Percentiles rank a stretch among this genome's conserved stretches.
Conservation (phyloP, 768 basidiomycete genomes). For the Tricholoma matsutake region DNA sequence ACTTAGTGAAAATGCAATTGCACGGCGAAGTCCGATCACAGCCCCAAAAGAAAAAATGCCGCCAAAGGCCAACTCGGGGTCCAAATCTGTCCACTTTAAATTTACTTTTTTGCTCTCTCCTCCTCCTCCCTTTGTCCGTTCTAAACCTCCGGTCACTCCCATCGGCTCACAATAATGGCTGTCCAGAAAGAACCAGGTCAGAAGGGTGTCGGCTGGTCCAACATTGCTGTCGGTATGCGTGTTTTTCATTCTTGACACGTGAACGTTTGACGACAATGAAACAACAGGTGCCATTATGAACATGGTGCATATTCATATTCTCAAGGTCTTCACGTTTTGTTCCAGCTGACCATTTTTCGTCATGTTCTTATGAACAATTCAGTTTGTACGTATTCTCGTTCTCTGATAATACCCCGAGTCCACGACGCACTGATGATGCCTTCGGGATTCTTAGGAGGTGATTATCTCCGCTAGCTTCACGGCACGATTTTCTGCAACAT, state of each 20-base stretch:
- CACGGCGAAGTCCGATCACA: constrained; percentile 35
- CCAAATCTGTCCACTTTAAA: not conserved
- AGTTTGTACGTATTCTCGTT: constrained; percentile 48
- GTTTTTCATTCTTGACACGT: constrained; percentile 2
- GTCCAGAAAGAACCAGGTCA: constrained; percentile 85
- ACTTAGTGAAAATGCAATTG: not conserved
- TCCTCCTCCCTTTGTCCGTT: constrained; percentile 21
- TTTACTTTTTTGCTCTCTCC: constrained; percentile 13
- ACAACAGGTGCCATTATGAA: constrained; percentile 91
- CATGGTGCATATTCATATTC: constrained; percentile 60
- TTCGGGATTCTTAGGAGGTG: constrained; percentile 58
- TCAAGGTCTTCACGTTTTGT: no score
- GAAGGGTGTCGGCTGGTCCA: constrained; percentile 91
- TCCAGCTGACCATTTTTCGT: no score
- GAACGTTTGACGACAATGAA: constrained; percentile 12
- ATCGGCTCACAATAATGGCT: constrained; percentile 52
- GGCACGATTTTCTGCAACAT: constrained; percentile 1
- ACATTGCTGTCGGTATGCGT: constrained; percentile 86
- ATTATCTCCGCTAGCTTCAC: constrained; percentile 29
- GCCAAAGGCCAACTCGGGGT: constrained; percentile 9
- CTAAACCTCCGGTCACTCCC: constrained; percentile 17
- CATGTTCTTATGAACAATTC: constrained; percentile 7
- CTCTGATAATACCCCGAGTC: constrained; percentile 1
- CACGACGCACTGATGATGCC: constrained; percentile 14
- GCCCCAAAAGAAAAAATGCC: constrained; percentile 20